A percentile compares a stretch with the other conserved stretches of the same genome.
These are phyloP conservation scores for Cystodermella granulosa DNA, from an alignment of 1,284 basidiomycete genomes.

Conservation along the genomic window DNA sequence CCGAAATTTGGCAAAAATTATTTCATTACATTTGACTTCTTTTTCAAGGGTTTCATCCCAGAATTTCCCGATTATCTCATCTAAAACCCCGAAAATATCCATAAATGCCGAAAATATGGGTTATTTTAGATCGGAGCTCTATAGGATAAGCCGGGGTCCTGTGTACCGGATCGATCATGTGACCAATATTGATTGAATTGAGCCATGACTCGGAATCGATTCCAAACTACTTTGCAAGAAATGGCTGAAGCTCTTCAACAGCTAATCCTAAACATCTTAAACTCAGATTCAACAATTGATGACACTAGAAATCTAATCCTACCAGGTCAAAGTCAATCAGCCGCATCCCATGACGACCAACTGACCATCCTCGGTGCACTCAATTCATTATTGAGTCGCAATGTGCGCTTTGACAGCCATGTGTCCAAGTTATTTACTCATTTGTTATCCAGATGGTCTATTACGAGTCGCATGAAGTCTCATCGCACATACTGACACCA, in stretches of 20 bases:
- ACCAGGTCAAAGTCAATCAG: constrained; percentile 57
- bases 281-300: constrained; percentile 53
- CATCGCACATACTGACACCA: constrained; percentile 67
- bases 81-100: neutral
- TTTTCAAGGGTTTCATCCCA: no score
- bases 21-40: no score
- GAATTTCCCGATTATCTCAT: neutral
- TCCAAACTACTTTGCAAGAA: constrained; percentile 9
- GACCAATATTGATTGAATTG: neutral
- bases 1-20: no score
- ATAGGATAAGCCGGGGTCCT: no score
- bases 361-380: constrained; percentile 79
- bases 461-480: constrained; percentile 75
- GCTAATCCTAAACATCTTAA: constrained; percentile 70
- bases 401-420: constrained; percentile 50
- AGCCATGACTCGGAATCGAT: neutral
- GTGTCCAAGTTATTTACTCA: constrained; percentile 3
- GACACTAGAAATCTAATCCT: constrained; percentile 73
- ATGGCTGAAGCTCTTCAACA: constrained; percentile 79
- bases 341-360: constrained; percentile 69
- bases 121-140: no score
- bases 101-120: no score
- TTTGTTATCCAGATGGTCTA: constrained; percentile 67
- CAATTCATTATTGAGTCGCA: constrained; percentile 81
- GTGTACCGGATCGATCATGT: no score